Evolutionary conservation across 345 rosid genomes (phyloP), one percentile per base, ranked within the genome.

Genomic region (Euphorbia lathyris): DNA sequence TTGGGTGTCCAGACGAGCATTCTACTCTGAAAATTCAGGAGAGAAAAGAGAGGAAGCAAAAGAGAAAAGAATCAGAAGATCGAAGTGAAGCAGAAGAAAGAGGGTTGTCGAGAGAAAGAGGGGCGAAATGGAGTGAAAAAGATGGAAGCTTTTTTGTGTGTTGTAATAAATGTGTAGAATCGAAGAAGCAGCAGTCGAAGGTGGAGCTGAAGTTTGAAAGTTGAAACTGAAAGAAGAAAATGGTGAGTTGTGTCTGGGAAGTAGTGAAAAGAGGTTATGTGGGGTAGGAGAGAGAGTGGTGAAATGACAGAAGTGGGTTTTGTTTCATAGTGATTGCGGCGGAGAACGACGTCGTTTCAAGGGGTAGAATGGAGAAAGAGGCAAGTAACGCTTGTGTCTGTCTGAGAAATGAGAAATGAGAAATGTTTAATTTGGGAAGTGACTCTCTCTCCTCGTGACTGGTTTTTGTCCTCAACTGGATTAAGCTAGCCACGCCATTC

Each of bases 131-230:
- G n/a, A n/a, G n/a, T n/a, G n/a, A n/a, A n/a, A n/a, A n/a, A n/a
- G n/a, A n/a, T n/a, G n/a, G n/a, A n/a, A n/a, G n/a, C n/a, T n/a
- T n/a, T n/a, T n/a, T n/a, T n/a, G n/a, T n/a, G n/a, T n/a, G n/a
- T n/a, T n/a, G n/a, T n/a, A n/a, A n/a, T n/a, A n/a, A 40, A 40
- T 36, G 74, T 62, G 29, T 19, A 72, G 69, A 72, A 64, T 63
- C 69, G 63, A 64, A 63, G 65, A n/a, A n/a, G n/a, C n/a, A n/a
- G n/a, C n/a, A n/a, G n/a, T n/a, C n/a, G n/a, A n/a, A n/a, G n/a
- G n/a, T n/a, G n/a, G n/a, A n/a, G n/a, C n/a, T n/a, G n/a, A n/a
- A n/a, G n/a, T n/a, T n/a, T 65, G 14, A 58, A 63, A 42, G 14
- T 47, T 4, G 47, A 23, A 58, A 57, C 38, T 58, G 40, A 9